Conservation (phyloP, 2,329 filamentous ascomycete species). For the Stromatinia cepivora region DNA sequence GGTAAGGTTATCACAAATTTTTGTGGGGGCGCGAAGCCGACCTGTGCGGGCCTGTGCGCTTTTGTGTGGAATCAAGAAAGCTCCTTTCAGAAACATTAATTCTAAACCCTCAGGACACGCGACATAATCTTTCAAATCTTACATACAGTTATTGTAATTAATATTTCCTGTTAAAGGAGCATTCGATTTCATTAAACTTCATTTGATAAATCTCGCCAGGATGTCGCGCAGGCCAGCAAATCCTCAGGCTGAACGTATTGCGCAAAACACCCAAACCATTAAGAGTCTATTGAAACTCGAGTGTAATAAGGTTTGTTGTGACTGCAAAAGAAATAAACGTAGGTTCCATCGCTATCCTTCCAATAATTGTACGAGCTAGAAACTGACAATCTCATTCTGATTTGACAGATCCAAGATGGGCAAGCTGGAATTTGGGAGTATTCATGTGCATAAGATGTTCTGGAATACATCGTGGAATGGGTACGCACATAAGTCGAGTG, state of each 20-base stretch:
- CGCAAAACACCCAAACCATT: slow-evolving; percentile 90
- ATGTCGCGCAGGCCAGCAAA: slow-evolving; percentile 82
- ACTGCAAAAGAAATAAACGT: slow-evolving; percentile 99
- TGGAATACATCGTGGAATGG: slow-evolving; percentile 97
- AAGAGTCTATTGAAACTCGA: slow-evolving; percentile 95
- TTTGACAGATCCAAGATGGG: slow-evolving; percentile 88
- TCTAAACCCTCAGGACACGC: slow-evolving; percentile 4
- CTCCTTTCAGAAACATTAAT: slow-evolving; percentile 10
- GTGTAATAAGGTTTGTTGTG: slow-evolving; percentile 92
- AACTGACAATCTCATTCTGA: neutral
- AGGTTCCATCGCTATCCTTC: slow-evolving; percentile 42
- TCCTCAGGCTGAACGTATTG: slow-evolving; percentile 80
- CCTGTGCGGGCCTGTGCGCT: slow-evolving; percentile 14
- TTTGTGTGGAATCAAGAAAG: slow-evolving; percentile 13
- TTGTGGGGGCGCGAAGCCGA: slow-evolving; percentile 16
- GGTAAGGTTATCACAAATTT: neutral
- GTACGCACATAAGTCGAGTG: slow-evolving; percentile 95
- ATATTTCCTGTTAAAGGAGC: neutral
- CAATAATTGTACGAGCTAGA: neutral
- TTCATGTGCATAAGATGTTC: slow-evolving; percentile 99
- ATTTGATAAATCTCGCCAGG: slow-evolving; percentile 3
- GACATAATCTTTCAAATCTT: slow-evolving; percentile 9
- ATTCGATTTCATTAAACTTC: neutral
- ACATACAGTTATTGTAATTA: slow-evolving; percentile 7
- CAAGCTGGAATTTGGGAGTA: slow-evolving; percentile 96